Base-by-base conservation (phyloP, 108 stramenopile genomes). In the Pseudonitzschia delicatissima region DNA sequence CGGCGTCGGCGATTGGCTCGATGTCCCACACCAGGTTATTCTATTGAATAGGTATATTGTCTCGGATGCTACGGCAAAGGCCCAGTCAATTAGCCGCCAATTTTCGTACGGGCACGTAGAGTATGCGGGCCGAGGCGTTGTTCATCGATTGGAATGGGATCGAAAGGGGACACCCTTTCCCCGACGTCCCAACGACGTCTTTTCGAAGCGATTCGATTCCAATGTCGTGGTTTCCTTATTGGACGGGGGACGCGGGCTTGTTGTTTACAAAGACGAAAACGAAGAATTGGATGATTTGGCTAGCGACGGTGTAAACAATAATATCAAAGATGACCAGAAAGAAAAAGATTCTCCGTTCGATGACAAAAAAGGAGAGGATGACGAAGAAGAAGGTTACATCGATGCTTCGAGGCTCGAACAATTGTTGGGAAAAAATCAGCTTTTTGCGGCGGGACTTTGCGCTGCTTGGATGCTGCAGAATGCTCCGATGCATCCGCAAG, bases 1-100 rank as follows among this genome's bases (percentile, higher is more conserved):
- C 25, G 96, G 96, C 17, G 78, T 82, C 45, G 98, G 98, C 7
- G 98, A 98, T 72, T 98, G 91, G 77, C 93, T 98, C 62, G 92
- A 91, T 72, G 92, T 96, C 17, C 95, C 92, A 21, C 92, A 97
- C 74, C 80, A 82, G 21, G 95, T 97, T 33, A 44, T 98, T 45
- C 77, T 94, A 72, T 93, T 98, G 91, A 93, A 96, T 61, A 81
- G 67, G 64, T 98, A 95, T 78, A 64, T 75, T 45, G 91, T 88
- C 62, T 66, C 71, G 25, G 95, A 96, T 70, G 95, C 84, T 2
- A 93, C 95, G 0, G 77, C 70, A 42, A 82, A 79, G 21, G 97
- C 96, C 3, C 91, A 94, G 52, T 81, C 80, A 48, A 95, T 96
- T 73, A 90, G 88, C 44, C 70, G 78, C 36, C 90, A 92, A 63